Conservation (phyloP, 2,329 filamentous ascomycete genomes). For the Dryadomyces quercus-mongolicae region DNA sequence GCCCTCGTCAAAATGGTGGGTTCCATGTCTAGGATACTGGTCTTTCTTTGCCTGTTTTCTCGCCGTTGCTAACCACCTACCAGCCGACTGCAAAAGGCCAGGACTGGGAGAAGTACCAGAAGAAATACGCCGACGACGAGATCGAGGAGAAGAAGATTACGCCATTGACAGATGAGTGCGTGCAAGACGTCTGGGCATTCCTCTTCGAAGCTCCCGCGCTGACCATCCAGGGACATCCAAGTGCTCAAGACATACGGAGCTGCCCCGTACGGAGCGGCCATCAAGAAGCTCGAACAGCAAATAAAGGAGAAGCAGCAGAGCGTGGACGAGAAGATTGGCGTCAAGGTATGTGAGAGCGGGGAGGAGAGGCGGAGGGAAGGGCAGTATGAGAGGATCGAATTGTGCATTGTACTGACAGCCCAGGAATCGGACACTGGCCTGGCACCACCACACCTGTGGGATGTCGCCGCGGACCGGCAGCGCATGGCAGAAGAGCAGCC, state of each 20-base stretch:
- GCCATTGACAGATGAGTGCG: constrained; percentile 89
- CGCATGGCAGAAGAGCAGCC: constrained; percentile 98
- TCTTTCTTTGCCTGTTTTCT: neutral
- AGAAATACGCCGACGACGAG: constrained; percentile 94
- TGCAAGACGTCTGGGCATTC: constrained; percentile 8
- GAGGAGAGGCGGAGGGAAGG: too few species aligned
- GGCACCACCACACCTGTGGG: constrained; percentile 96
- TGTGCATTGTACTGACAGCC: constrained; percentile 4
- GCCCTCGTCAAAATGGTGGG: constrained; percentile 2
- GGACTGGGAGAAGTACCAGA: constrained; percentile 98
- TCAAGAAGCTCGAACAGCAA: constrained; percentile 97
- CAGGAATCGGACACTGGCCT: constrained; percentile 97
- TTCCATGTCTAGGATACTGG: neutral
- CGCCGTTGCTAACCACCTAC: constrained; percentile 13
- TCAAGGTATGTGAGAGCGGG: constrained; percentile 51
- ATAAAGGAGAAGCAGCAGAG: constrained; percentile 99
- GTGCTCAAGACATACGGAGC: constrained; percentile 98
- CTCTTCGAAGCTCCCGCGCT: constrained; percentile 9
- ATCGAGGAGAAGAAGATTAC: constrained; percentile 99
- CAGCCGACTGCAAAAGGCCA: constrained; percentile 90
- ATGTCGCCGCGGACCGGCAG: constrained; percentile 93
- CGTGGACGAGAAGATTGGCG: constrained; percentile 96
- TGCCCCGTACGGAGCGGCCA: constrained; percentile 80
- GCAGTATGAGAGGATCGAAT: too few species aligned
- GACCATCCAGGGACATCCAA: constrained; percentile 73